Percentiles rank a stretch among this genome's conserved stretches.
Evolutionary conservation across 1,284 basidiomycete genomes (phyloP).

Genomic region (Fomitopsis palustris): DNA sequence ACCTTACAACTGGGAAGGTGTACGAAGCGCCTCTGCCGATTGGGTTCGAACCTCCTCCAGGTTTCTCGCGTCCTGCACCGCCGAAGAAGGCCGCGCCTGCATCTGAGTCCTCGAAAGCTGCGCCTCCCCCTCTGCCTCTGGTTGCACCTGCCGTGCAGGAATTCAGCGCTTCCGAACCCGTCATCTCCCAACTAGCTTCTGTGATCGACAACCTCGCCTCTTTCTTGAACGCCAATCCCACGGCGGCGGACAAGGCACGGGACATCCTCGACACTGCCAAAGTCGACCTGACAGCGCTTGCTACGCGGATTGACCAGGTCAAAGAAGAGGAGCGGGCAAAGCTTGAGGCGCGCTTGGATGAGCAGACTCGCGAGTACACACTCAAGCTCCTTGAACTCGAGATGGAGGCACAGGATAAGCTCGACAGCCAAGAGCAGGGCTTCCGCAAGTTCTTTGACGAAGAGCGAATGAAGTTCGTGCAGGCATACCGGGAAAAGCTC

Average conservation of each 20-base stretch:
- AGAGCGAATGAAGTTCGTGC: conserved; percentile 74
- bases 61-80: conserved; percentile 62
- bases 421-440: conserved; percentile 83
- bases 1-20: conserved; percentile 36
- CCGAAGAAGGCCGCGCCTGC: conserved; percentile 34
- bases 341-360: conserved; percentile 78
- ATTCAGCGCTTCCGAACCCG: conserved; percentile 75
- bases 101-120: conserved; percentile 30
- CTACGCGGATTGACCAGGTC: conserved; percentile 74
- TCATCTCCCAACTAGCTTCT: conserved; percentile 87
- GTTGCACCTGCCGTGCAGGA: conserved; percentile 81
- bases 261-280: conserved; percentile 76
- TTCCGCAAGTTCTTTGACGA: conserved; percentile 83
- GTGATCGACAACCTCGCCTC: conserved; percentile 93
- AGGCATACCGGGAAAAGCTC: conserved; percentile 84
- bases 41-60: conserved; percentile 89
- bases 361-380: conserved; percentile 84
- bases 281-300: conserved; percentile 80
- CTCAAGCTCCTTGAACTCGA: conserved; percentile 81
- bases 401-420: conserved; percentile 79
- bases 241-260: conserved; percentile 62
- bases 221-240: conserved; percentile 76
- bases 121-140: conserved; percentile 57
- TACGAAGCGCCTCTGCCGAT: conserved; percentile 80
- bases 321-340: conserved; percentile 79